Evolutionary conservation across 345 rosid genomes (phyloP), one percentile per base, ranked within the genome.

Genomic region (Euphorbia peplus): DNA sequence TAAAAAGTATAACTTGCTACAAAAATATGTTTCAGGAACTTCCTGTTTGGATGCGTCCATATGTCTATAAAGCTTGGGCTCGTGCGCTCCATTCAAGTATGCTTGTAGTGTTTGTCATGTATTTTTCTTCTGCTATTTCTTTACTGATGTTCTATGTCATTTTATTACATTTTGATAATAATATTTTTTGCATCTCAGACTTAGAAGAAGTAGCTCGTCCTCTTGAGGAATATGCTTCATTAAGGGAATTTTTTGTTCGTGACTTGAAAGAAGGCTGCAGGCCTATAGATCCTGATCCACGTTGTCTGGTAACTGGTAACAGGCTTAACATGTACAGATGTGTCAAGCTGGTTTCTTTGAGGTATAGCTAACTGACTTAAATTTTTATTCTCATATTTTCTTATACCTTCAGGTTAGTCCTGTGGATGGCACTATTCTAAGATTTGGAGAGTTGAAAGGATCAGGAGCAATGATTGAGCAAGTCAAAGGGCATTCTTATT

Each of bases 301-400:
- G 80, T 76, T 88, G 97, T 82, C 95, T 91, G 99, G 97, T 95
- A 91, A 88, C 95, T 81, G 90, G 89, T 87, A 88, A 84, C 89
- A 72, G 69, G 83, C 78, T 75, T 69, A n/a, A n/a, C 67, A 76
- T 73, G 78, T 62, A 63, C 61, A 66, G 70, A 39, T 65, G 64
- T 47, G 44, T 74, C 73, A 61, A 41, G 24, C 30, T 15, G 56
- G 60, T 69, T 22, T 25, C 51, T 69, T 62, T 70, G 59, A 67
- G 68, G 30, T 51, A 41, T 60, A 61, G 65, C 78, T 72, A 56
- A 74, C 42, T 47, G 60, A 67, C 73, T 21, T 68, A 48, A 32
- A 32, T 51, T 42, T 59, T 19, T 19, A 26, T 67, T 62, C 26
- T 16, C 39, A 24, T 69, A 6, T 63, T 69, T 68, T 26, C 32